These are phyloP conservation scores for Diaporthe longicolla DNA, from an alignment of 2,329 filamentous ascomycete species.

Conservation along the genomic window DNA sequence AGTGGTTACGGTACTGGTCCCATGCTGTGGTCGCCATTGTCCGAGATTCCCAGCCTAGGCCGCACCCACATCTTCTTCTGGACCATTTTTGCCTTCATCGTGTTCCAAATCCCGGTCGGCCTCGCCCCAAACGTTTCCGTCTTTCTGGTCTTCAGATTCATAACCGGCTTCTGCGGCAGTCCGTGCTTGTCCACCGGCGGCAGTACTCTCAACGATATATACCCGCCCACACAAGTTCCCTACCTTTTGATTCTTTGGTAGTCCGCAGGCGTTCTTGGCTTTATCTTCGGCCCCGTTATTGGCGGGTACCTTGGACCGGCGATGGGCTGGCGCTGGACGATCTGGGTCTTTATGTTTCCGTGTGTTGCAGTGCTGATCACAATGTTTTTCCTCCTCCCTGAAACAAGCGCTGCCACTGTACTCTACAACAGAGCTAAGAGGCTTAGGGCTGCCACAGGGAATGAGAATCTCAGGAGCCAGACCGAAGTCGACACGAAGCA, in stretches of 20 bases:
- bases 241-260: neutral
- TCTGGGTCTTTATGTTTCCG: slow-evolving; percentile 11
- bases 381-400: slow-evolving; percentile 25
- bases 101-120: slow-evolving; percentile 39
- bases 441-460: neutral
- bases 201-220: slow-evolving; percentile 22
- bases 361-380: neutral
- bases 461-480: neutral
- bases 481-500: neutral
- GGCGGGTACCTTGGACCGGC: slow-evolving; percentile 5
- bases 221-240: slow-evolving; percentile 4
- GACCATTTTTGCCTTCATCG: slow-evolving; percentile 11
- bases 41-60: slow-evolving; percentile 13
- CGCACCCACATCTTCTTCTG: slow-evolving; percentile 26
- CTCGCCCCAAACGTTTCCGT: slow-evolving; percentile 7
- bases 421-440: slow-evolving; percentile 18
- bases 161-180: slow-evolving; percentile 24
- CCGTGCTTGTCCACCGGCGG: slow-evolving; percentile 13
- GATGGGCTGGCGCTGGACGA: slow-evolving; percentile 25
- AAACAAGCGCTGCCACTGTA: slow-evolving; percentile 17
- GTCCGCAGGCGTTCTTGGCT: slow-evolving; percentile 6
- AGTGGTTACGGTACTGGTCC: slow-evolving; percentile 26
- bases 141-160: slow-evolving; percentile 17
- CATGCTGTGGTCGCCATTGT: slow-evolving; percentile 31
- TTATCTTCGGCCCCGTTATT: slow-evolving; percentile 10